phyloP scores from a whole-genome alignment of 495 filamentous ascomycete species.

The Penicillium samsonianum region DNA sequence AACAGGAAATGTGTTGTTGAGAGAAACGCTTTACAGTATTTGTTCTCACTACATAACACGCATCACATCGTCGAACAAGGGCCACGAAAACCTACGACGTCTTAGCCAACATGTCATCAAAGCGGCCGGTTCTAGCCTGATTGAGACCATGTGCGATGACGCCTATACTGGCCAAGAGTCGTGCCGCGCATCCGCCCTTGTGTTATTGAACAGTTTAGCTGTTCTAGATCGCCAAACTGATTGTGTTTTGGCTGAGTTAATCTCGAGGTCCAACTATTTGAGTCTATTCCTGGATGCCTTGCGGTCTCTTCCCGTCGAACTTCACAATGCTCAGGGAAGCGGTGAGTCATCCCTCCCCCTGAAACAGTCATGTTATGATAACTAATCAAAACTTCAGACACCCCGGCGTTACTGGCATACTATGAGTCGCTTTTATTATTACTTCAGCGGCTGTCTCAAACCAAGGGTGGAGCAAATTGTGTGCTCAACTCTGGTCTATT shows the following conservation, averaged over 20 bases:
- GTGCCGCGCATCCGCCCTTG: constrained; percentile 79
- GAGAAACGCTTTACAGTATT: constrained; percentile 84
- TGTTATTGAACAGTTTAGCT: constrained; percentile 72
- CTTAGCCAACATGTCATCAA: constrained; percentile 77
- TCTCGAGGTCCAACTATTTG: constrained; percentile 86
- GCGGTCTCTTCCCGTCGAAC: constrained; percentile 67
- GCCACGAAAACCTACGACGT: constrained; percentile 46
- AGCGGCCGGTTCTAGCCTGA: constrained; percentile 69
- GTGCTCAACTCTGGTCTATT: constrained; percentile 91
- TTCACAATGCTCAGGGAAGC: constrained; percentile 50
- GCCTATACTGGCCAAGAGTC: constrained; percentile 79
- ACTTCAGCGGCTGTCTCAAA: constrained; percentile 81
- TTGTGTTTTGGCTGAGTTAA: constrained; percentile 71
- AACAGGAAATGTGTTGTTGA: constrained; percentile 64
- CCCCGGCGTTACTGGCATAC: constrained; percentile 58
- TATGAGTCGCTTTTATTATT: constrained; percentile 77
- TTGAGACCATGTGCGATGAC: constrained; percentile 91
- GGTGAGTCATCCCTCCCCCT: constrained; percentile 40
- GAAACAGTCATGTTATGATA: not conserved
- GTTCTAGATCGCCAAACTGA: constrained; percentile 64
- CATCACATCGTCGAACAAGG: constrained; percentile 54
- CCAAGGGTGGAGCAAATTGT: constrained; percentile 72
- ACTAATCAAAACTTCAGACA: constrained; percentile 43
- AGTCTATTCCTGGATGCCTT: constrained; percentile 84
- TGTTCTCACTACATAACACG: constrained; percentile 80